Conservation (phyloP, 306 rosid species). For the Pachyrhizus erosus region DNA sequence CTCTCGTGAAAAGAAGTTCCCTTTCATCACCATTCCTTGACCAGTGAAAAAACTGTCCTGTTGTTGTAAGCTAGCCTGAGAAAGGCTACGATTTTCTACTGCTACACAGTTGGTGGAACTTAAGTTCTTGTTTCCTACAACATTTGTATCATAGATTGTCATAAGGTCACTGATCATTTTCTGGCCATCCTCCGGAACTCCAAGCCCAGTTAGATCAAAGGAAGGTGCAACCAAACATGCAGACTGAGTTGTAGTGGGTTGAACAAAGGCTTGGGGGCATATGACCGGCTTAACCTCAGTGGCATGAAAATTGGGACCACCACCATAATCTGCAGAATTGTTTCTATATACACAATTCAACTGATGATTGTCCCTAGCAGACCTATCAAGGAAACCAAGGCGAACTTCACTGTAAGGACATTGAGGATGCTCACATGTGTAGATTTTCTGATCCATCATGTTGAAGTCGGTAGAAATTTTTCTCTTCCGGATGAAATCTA, state of each 20-base stretch:
- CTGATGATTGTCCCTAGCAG: conserved; percentile 75
- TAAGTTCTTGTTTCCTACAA: conserved; percentile 49
- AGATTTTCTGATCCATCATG: conserved; percentile 57
- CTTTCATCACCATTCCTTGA: conserved; percentile 59
- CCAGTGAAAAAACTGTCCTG: conserved; percentile 50
- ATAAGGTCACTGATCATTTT: conserved; percentile 64
- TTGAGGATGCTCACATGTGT: conserved; percentile 65
- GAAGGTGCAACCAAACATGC: conserved; percentile 55
- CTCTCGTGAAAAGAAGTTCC: conserved; percentile 54
- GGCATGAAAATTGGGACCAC: conserved; percentile 53
- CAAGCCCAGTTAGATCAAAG: conserved; percentile 56
- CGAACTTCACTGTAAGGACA: conserved; percentile 65
- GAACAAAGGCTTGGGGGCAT: conserved; percentile 56
- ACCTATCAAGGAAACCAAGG: conserved; percentile 63
- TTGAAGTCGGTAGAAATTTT: conserved; percentile 57
- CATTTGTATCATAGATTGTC: conserved; percentile 59
- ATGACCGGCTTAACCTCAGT: conserved; percentile 65
- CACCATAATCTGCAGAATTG: conserved; percentile 42
- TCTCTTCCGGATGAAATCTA: conserved; percentile 71
- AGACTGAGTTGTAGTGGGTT: conserved; percentile 46
- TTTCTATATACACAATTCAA: conserved; percentile 50
- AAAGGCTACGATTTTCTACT: conserved; percentile 48
- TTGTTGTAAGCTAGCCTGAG: conserved; percentile 50
- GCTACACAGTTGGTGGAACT: conserved; percentile 33
- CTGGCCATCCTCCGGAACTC: conserved; percentile 69